Base-by-base conservation (phyloP, 768 basidiomycete genomes). In the Boletus reticuloceps region DNA sequence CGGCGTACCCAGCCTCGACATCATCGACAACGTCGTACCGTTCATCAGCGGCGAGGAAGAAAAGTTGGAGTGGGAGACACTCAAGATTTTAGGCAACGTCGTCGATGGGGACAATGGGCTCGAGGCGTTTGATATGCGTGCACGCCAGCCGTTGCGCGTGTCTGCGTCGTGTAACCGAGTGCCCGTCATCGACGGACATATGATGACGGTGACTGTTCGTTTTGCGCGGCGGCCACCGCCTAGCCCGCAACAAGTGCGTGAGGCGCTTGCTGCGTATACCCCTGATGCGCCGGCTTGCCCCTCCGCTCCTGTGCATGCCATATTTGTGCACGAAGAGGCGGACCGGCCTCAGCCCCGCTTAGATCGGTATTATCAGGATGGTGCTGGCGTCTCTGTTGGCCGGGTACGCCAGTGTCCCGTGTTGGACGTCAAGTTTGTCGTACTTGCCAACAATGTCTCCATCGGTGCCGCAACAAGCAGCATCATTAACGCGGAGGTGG, bases 21-120 rank as follows among this genome's bases (percentile, higher is more conserved):
- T 98, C 70, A 64, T 97, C 60, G 97, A 98, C 75, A 98, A 98
- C 76, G 79, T 99, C 69, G 87, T 99, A 2, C 97, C 97, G 6
- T 86, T 91, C 73, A 98, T 99, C 70, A 73, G 82, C 17, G 93
- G 95, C 47, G 96, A 98, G 67, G 91, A 94, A 64, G 97, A 98
- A 69, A 99, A 98, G 71, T 94, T 98, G 60, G 96, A 99, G 70
- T 99, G 97, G 97, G 97, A 99, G 75, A 88, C 92, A 7, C 82
- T 90, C 64, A 99, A 98, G 77, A 99, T 99, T 65, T 84, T 99
- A 20, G 96, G 97, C 22, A 93, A 88, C 4, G 64, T 98, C 53
- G 64, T 76, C 4, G 75, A 81, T 25, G 77, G 78, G 47, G 84
- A 86, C 53, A 74, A 79, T 32, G 82, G 80, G 3, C 59, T 69